Evolutionary conservation across 345 rosid genomes (phyloP).

Genomic region (Salix suchowensis): DNA sequence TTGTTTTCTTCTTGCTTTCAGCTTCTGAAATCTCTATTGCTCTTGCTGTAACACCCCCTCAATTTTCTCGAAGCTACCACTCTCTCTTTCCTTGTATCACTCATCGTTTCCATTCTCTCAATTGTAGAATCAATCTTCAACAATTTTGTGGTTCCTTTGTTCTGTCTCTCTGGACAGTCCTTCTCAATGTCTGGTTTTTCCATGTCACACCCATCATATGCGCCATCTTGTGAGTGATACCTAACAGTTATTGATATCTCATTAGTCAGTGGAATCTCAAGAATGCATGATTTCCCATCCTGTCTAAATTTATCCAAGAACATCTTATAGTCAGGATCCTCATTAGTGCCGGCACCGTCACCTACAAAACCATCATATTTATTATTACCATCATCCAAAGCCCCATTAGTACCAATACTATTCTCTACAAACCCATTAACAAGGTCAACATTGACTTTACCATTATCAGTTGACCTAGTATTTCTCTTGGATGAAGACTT

Average conservation of each 20-base stretch:
- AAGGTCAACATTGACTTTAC: neutral
- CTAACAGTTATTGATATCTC: constrained; percentile 3
- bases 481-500: neutral
- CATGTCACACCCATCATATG: neutral
- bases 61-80: neutral
- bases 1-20: neutral
- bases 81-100: too few species aligned
- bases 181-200: neutral
- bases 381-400: neutral
- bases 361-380: neutral
- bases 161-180: neutral
- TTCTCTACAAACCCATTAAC: neutral
- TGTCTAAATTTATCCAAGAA: constrained; percentile 24
- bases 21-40: neutral
- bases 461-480: neutral
- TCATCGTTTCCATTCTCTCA: neutral
- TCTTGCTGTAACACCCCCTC: neutral
- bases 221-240: neutral
- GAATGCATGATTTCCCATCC: constrained; percentile 22
- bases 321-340: constrained; percentile 33
- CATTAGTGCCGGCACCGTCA: neutral
- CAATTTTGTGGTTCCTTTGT: neutral
- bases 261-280: constrained; percentile 14
- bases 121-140: neutral
- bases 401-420: neutral